Evolutionary conservation across 2,329 filamentous ascomycete species (phyloP).

Genomic region (Xylaria sp.): DNA sequence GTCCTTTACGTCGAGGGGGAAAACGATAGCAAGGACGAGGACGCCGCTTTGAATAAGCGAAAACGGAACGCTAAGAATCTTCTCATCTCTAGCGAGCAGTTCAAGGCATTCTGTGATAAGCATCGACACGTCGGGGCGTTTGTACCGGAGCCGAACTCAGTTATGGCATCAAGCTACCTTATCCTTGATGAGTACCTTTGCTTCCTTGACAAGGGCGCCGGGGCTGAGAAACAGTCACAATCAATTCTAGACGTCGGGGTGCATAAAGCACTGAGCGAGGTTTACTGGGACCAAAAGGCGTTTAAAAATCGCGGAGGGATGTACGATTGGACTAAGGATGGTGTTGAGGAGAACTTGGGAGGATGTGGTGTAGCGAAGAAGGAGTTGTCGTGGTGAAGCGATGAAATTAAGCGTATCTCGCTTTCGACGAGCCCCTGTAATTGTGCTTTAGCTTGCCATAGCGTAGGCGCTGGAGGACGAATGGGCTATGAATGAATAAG

Average conservation of each 20-base stretch:
- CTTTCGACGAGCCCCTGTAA: neutral
- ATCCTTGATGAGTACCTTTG: conserved; percentile 64
- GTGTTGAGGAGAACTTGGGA: conserved; percentile 2
- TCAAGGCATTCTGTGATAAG: conserved; percentile 56
- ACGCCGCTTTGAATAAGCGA: conserved; percentile 37
- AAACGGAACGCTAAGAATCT: conserved; percentile 57
- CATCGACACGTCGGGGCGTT: conserved; percentile 57
- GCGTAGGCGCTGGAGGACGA: neutral
- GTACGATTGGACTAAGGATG: conserved; percentile 59
- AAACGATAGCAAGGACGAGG: conserved; percentile 58
- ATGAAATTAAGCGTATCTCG: neutral
- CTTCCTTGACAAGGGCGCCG: conserved; percentile 59
- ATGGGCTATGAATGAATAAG: too few species aligned
- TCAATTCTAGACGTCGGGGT: conserved; percentile 61
- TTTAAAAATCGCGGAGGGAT: conserved; percentile 59
- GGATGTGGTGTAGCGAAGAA: conserved; percentile 30
- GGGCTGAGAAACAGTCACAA: conserved; percentile 47
- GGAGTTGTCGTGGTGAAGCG: conserved; percentile 13
- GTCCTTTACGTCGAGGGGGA: conserved; percentile 64
- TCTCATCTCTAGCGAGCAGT: conserved; percentile 60
- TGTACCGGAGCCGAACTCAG: conserved; percentile 60
- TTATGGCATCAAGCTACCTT: conserved; percentile 64
- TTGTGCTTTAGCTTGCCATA: neutral
- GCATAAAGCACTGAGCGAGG: conserved; percentile 55
- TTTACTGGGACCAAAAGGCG: conserved; percentile 59